Evolutionary conservation across 139 green algal species (phyloP), one percentile per base, ranked within the genome.

Genomic region (Micractinium sp.): DNA sequence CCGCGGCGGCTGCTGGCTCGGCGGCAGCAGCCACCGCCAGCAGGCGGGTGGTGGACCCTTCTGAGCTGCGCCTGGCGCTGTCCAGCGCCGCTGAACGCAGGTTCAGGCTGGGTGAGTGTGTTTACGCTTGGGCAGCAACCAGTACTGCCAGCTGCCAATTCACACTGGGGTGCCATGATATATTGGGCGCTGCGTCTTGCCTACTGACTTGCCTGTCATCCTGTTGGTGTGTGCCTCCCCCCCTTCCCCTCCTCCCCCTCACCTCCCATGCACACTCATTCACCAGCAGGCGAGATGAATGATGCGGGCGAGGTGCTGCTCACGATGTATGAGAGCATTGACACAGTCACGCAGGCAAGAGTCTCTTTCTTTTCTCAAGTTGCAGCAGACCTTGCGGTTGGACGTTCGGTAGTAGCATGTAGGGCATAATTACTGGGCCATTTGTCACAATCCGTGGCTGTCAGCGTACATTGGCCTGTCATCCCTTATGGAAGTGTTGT

Each of bases 281-380:
- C 20, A 5, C 63, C 9, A 25, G 31, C 53, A 60, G 82, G 82
- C 82, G 82, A 87, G 63, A 87, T 87, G 82, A 87, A 56, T 33
- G 82, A 87, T 25, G 82, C 82, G 14, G 82, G 61, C 61, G 82
- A 87, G 82, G 61, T 87, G 82, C 82, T 87, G 82, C 60, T 87
- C 5, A 78, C 82, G 82, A 63, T 87, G 61, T 87, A 78, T 61
- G 61, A 61, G 36, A 33, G 81, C n/a, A 75, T 89, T 66, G 56
- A 67, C 23, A 20, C 14, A 33, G 33, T 87, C 33, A 35, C 47
- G 0, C 61, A 36, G 60, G 82, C 19, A 22, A 60, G 27, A 19
- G 39, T 31, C 20, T 2, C 63, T 71, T 25, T 2, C 9, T 56
- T 25, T 5, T 27, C 74, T 56, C 18, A 56, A 83, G 78, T 23